phyloP scores from a whole-genome alignment of 441 rosid genomes.

The Iberis amara region DNA sequence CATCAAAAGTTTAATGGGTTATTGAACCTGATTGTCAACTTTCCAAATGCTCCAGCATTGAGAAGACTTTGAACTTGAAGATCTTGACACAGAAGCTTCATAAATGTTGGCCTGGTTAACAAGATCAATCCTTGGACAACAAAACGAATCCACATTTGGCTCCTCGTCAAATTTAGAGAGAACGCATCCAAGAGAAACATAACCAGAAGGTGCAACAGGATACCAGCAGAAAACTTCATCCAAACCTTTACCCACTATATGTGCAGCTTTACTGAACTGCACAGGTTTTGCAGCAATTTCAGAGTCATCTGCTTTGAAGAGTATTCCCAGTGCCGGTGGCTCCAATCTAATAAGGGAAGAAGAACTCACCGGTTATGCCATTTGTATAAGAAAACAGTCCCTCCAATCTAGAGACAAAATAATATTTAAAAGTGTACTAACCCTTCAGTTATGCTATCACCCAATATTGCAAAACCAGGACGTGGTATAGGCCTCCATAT shows the following conservation, averaged over 20 bases:
- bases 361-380: constrained; percentile 16
- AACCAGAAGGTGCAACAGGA: constrained; percentile 97
- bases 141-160: constrained; percentile 56
- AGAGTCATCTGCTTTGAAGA: constrained; percentile 70
- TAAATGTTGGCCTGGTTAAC: constrained; percentile 76
- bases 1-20: constrained; percentile 19
- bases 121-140: constrained; percentile 96
- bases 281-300: constrained; percentile 89
- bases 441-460: constrained; percentile 98
- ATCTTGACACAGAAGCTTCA: constrained; percentile 78
- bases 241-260: constrained; percentile 74
- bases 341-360: constrained; percentile 61
- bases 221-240: constrained; percentile 96
- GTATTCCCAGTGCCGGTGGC: constrained; percentile 83
- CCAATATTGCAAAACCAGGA: constrained; percentile 72
- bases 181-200: constrained; percentile 89
- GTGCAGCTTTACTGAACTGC: constrained; percentile 84
- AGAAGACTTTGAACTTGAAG: constrained; percentile 66
- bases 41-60: constrained; percentile 98
- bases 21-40: constrained; percentile 90
- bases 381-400: constrained; percentile 16
- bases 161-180: constrained; percentile 74
- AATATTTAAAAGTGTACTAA: constrained; percentile 29
- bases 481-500: constrained; percentile 91
- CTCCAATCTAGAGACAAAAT: constrained; percentile 10